Evolutionary conservation across 306 rosid genomes (phyloP), one percentile per base, ranked within the genome.

Genomic region (Dalbergia cochinchinensis): DNA sequence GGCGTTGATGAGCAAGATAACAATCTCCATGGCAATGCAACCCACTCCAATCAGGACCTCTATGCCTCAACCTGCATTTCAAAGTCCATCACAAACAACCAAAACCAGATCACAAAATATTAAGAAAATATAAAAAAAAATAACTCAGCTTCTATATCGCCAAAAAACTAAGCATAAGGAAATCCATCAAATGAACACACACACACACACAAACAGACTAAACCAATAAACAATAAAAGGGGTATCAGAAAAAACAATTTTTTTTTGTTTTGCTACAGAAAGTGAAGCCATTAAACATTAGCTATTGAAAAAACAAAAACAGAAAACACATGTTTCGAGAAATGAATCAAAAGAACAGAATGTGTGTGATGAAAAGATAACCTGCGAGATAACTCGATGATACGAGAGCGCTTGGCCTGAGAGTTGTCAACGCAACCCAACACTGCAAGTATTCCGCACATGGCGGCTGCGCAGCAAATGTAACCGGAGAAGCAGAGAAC

Each of bases 1-100:
- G 88, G 2, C 99, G 84, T 74, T 93, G 99, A 83, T 95, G 99
- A 68, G 99, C 96, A 71, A 95, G 96, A 85, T 88, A 95, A 69
- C 89, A 90, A 76, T 93, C 81, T 12, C 78, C 94, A 66, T 90
- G 80, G 80, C 91, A 93, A 78, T 95, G 99, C 89, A 95, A 62
- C 14, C 99, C 99, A 81, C 99, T 95, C 99, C 99, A 95, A 58
- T 95, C 98, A 75, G 99, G 99, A 60, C 98, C 99, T 86, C 99
- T 85, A 75, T 95, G 99, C 60, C 88, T 84, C 80, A 95, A 80
- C 83, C 98, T 94, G 55, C 77, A 83, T 19, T 71, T 71, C 16
- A 84, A 79, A 65, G 15, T 66, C 10, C 39, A 78, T 55, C 4
- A 55, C 47, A 67, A 57, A 47, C 14, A 10, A 47, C 8, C 67